A percentile compares a stretch with the other conserved stretches of the same genome.
phyloP scores from a whole-genome alignment of 495 filamentous ascomycete species.

The Penicillium arizonense region DNA sequence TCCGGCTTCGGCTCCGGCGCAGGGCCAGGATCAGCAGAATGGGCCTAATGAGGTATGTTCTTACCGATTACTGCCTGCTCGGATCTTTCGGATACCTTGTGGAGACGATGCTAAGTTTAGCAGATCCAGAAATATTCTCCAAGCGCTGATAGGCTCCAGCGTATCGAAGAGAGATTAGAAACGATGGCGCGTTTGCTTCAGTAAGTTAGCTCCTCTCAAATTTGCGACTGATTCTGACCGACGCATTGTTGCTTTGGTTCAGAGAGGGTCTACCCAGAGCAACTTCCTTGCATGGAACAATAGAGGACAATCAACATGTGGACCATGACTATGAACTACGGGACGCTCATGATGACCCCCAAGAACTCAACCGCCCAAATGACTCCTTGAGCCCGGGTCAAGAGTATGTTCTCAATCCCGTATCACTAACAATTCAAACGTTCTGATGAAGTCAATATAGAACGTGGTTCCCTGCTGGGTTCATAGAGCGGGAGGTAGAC shows the following conservation, averaged over 20 bases:
- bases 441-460: not conserved
- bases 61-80: too few relatives aligned
- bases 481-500: conserved; percentile 21
- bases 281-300: not conserved
- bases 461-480: conserved; percentile 5
- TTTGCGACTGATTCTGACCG: too few relatives aligned
- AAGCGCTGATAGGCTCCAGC: conserved; percentile 13
- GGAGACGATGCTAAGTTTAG: not conserved
- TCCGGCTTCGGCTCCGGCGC: not conserved
- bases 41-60: not conserved
- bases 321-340: not conserved
- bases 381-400: not conserved
- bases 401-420: not conserved
- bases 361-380: not conserved
- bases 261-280: conserved; percentile 8
- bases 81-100: not conserved
- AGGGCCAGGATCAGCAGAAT: not conserved
- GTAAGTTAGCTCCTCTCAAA: conserved; percentile 4
- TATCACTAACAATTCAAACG: not conserved
- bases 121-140: not conserved
- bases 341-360: not conserved
- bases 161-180: conserved; percentile 25
- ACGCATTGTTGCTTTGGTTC: not conserved
- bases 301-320: not conserved
- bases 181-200: conserved; percentile 20